Evolutionary conservation across 2,329 filamentous ascomycete species (phyloP).

Genomic region (Xylaria sp.): DNA sequence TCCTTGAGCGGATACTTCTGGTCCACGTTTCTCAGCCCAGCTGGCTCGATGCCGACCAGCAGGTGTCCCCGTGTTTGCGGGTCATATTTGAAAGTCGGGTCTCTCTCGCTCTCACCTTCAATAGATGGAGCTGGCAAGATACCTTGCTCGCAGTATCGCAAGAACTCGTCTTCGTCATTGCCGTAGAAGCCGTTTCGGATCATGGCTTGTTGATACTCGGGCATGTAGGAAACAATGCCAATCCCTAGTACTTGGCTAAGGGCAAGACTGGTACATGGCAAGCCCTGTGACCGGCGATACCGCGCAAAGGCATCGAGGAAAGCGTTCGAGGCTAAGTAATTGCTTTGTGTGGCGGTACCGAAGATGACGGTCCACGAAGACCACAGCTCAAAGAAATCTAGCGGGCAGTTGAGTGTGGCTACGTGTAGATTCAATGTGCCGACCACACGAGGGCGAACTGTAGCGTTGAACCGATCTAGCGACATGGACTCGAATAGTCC

Average conservation of each 20-base stretch:
- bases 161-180: slow-evolving; percentile 21
- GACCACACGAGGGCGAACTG: background rate
- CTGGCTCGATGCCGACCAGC: slow-evolving; percentile 22
- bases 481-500: slow-evolving; percentile 8
- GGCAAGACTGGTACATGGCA: slow-evolving; percentile 10
- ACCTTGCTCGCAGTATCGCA: slow-evolving; percentile 16
- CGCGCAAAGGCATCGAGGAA: slow-evolving; percentile 28
- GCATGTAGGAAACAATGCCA: slow-evolving; percentile 14
- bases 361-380: slow-evolving; percentile 12
- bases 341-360: slow-evolving; percentile 21
- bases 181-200: slow-evolving; percentile 19
- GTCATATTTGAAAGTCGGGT: slow-evolving; percentile 9
- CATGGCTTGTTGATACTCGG: slow-evolving; percentile 18
- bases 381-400: slow-evolving; percentile 26
- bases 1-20: slow-evolving; percentile 7
- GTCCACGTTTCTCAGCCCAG: slow-evolving; percentile 11
- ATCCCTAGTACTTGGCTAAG: slow-evolving; percentile 17
- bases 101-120: background rate
- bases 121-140: background rate
- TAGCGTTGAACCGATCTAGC: slow-evolving; percentile 1
- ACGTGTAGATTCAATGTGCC: slow-evolving; percentile 25
- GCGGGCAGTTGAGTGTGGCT: background rate
- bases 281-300: background rate
- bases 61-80: background rate
- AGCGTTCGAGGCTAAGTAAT: slow-evolving; percentile 20